A percentile compares a stretch with the other conserved stretches of the same genome.
Conservation (phyloP, 2,329 filamentous ascomycete genomes). For the Fusarium bulbicola region DNA sequence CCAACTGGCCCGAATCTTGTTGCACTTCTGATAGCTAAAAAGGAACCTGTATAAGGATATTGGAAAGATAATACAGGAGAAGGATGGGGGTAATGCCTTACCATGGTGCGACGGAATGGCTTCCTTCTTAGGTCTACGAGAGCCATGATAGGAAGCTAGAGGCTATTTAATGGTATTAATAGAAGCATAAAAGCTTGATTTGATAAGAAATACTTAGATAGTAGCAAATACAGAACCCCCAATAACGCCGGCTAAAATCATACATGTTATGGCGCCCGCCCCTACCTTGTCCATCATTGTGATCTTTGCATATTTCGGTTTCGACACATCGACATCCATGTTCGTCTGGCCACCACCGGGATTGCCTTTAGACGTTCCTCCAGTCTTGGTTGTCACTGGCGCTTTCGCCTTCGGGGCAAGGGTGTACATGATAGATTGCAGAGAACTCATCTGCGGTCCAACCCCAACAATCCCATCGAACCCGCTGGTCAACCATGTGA, state of each 20-base stretch:
- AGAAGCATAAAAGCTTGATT: neutral
- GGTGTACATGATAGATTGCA: conserved; percentile 70
- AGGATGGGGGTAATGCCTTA: neutral
- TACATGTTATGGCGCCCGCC: conserved; percentile 64
- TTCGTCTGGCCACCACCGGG: conserved; percentile 54
- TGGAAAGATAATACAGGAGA: fast-evolving
- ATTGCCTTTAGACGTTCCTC: conserved; percentile 67
- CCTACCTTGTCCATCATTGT: conserved; percentile 61
- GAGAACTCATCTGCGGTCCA: conserved; percentile 74
- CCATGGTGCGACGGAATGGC: neutral
- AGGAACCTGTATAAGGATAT: neutral
- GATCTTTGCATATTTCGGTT: conserved; percentile 44
- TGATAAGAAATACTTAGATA: neutral
- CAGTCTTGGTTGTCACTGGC: conserved; percentile 62
- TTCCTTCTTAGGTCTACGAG: neutral
- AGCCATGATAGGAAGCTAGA: neutral
- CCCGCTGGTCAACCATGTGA: conserved; percentile 64
- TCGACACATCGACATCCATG: conserved; percentile 41
- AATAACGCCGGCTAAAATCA: conserved; percentile 58
- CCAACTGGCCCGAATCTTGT: neutral
- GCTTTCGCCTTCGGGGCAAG: conserved; percentile 54
- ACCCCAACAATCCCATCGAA: conserved; percentile 72
- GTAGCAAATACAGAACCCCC: conserved; percentile 46
- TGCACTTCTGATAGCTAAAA: neutral
- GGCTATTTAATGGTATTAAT: neutral